A percentile compares a stretch with the other conserved stretches of the same genome.
Conservation (phyloP, 257 asterid genomes). For the Primulina eburnea region DNA sequence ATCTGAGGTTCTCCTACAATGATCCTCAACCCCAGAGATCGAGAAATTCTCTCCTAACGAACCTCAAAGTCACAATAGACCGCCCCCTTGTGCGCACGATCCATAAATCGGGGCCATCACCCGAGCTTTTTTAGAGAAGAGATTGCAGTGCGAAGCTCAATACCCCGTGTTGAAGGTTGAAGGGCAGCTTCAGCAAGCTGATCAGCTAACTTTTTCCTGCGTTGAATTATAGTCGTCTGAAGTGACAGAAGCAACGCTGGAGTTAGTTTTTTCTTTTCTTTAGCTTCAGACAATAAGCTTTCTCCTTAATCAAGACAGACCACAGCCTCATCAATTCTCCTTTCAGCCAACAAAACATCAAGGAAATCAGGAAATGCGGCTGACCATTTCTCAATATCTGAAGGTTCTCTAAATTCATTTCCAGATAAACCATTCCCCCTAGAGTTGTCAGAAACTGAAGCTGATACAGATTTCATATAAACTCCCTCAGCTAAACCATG, state of each 20-base stretch:
- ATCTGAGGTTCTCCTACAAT: too few relatives aligned
- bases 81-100: too few relatives aligned
- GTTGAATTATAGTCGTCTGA: constrained; percentile 66
- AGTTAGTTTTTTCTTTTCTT: constrained; percentile 51
- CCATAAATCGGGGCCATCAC: too few relatives aligned
- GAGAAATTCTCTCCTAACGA: too few relatives aligned
- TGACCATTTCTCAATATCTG: constrained; percentile 79
- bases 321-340: constrained; percentile 96
- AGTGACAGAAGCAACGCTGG: constrained; percentile 50
- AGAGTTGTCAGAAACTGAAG: constrained; percentile 42
- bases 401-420: constrained; percentile 58
- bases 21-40: too few relatives aligned
- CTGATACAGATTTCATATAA: constrained; percentile 61
- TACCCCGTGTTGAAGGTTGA: constrained; percentile 94
- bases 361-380: constrained; percentile 85
- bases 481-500: constrained; percentile 97
- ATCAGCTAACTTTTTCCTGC: constrained; percentile 83
- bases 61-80: too few relatives aligned
- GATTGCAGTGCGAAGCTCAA: constrained; percentile 94
- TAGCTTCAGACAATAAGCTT: constrained; percentile 58
- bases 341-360: constrained; percentile 91
- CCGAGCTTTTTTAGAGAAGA: constrained; percentile 92
- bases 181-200: constrained; percentile 97
- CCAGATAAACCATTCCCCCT: constrained; percentile 39
- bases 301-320: constrained; percentile 90